Conservation (phyloP, 441 rosid genomes). For the Aleurites moluccanus region DNA sequence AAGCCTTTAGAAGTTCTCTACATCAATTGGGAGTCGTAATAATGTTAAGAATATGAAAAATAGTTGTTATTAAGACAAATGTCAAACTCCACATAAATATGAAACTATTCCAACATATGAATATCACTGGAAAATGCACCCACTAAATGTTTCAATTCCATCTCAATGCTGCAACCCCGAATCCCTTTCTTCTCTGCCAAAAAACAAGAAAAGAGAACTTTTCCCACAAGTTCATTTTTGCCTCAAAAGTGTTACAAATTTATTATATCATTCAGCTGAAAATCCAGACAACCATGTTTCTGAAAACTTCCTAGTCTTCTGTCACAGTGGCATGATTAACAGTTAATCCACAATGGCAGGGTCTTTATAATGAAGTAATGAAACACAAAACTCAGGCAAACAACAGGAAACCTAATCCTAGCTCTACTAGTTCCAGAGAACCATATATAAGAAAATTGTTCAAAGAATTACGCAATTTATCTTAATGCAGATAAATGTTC, state of each 20-base stretch:
- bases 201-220: neutral
- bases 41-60: neutral
- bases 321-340: neutral
- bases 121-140: neutral
- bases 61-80: neutral
- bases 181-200: neutral
- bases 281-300: neutral
- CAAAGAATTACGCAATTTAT: constrained; percentile 4
- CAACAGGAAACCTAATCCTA: neutral
- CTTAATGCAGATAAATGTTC: neutral
- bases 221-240: neutral
- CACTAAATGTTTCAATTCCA: neutral
- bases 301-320: neutral
- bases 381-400: constrained; percentile 3
- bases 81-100: neutral
- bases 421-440: constrained; percentile 5
- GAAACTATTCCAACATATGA: neutral
- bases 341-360: neutral
- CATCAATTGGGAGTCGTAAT: constrained; percentile 12
- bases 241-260: neutral
- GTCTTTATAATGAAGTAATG: neutral
- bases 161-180: neutral
- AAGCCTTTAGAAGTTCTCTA: constrained; percentile 85
- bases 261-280: neutral
- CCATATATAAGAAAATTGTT: neutral